Evolutionary conservation across 768 basidiomycete genomes (phyloP), one percentile per base, ranked within the genome.

Genomic region (Paxillus involutus): DNA sequence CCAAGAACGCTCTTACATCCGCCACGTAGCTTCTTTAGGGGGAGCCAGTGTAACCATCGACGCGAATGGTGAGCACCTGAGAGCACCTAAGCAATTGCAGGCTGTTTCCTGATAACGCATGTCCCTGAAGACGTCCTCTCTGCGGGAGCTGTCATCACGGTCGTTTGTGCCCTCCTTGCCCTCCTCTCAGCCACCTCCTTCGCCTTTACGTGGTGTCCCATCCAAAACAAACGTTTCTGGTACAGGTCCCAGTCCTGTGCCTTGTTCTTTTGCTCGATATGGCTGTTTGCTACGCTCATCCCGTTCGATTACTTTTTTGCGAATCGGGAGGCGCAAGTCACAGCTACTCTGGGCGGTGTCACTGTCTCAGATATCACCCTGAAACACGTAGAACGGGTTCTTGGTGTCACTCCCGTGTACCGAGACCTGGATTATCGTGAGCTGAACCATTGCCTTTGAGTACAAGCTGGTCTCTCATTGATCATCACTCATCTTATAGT

Each of bases 231-330:
- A 37, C 44, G 8, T 1, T 26, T 36, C 35, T 47, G 41, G 44
- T 65, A 76, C 48, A 63, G 59, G 37, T 17, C 71, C n/a, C 75
- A 77, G 60, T 71, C 65, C 41, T 55, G 60, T 55, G n/a, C 71
- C 17, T 70, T 82, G 55, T 65, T 68, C 35, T 76, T 82, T 60
- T 70, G 75, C 59, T 62, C 73, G 26, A 19, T 71, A 10, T 81
- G 77, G 77, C 68, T 85, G 40, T 71, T 86, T 49, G 79, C 73
- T 29, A 70, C 75, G 36, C 71, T 80, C 54, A 74, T 80, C n/a
- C 71, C 77, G 7, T 79, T 77, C 53, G 76, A 77, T 36, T 61
- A 73, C 56, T 76, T 76, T 68, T 76, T 77, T 56, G 75, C 75
- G 19, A 80, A 64, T 53, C 73, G 73, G 39, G 62, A 65, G n/a